These are phyloP conservation scores for Staphylotrichum tortipilum DNA, from an alignment of 495 filamentous ascomycete species.

Conservation along the genomic window DNA sequence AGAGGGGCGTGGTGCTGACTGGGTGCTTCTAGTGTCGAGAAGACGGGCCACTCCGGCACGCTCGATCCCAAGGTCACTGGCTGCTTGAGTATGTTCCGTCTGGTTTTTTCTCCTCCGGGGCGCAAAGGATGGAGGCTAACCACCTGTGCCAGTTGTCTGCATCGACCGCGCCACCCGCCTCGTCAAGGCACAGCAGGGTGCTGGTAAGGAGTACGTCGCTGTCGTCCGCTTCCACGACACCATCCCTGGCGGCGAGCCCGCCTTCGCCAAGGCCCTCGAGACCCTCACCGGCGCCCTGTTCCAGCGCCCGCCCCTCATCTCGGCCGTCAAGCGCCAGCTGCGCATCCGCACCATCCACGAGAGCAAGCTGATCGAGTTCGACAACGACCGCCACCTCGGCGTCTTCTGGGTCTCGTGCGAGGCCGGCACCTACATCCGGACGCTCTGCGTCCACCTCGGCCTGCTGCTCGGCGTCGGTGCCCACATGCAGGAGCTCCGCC, in stretches of 20 bases:
- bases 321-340: conserved; percentile 94
- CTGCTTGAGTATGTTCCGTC: conserved; percentile 61
- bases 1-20: conserved; percentile 19
- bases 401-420: conserved; percentile 99
- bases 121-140: background rate
- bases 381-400: conserved; percentile 93
- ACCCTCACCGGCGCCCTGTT: conserved; percentile 92
- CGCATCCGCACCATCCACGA: conserved; percentile 96
- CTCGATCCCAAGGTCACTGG: conserved; percentile 78
- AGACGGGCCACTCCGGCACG: conserved; percentile 95
- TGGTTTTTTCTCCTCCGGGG: too few species aligned
- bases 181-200: conserved; percentile 96
- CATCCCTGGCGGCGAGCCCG: conserved; percentile 79
- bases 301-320: conserved; percentile 94
- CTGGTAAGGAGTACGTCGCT: conserved; percentile 76
- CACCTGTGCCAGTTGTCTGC: conserved; percentile 56
- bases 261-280: conserved; percentile 84
- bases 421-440: conserved; percentile 96
- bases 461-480: conserved; percentile 87
- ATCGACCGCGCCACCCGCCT: conserved; percentile 92
- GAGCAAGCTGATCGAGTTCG: conserved; percentile 90
- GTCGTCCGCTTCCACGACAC: conserved; percentile 89
- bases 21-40: conserved; percentile 63
- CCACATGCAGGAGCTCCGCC: conserved; percentile 96
- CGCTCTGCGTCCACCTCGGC: conserved; percentile 92